Evolutionary conservation across 2,329 filamentous ascomycete genomes (phyloP).

Genomic region (Ilyonectria mors-panacis): DNA sequence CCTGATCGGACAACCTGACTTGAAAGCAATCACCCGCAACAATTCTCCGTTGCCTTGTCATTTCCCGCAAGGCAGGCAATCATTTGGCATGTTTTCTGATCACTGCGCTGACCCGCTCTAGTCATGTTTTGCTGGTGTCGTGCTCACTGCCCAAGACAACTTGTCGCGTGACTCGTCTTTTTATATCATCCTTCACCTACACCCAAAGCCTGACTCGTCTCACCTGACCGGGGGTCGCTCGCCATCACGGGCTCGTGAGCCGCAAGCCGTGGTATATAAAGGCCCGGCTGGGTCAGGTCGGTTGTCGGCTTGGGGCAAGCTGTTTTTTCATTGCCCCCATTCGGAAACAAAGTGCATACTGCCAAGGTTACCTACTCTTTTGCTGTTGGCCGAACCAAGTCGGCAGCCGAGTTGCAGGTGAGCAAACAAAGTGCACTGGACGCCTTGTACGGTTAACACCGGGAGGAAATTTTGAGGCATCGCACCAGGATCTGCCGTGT

Average conservation of each 20-base stretch:
- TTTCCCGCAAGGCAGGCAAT: conserved; percentile 17
- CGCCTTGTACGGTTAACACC: not conserved
- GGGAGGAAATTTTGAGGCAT: not conserved
- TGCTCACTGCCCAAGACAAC: conserved; percentile 19
- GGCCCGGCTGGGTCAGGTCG: not conserved
- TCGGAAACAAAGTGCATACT: not conserved
- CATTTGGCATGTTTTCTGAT: conserved; percentile 21
- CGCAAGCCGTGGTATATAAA: conserved; percentile 4
- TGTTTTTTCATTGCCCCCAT: not conserved
- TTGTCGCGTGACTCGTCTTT: conserved; percentile 21
- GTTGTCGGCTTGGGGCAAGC: not conserved
- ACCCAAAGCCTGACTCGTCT: conserved; percentile 21
- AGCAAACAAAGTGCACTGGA: not conserved
- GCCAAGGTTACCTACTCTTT: not conserved
- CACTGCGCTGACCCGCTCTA: conserved; percentile 11
- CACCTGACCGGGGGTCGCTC: conserved; percentile 26
- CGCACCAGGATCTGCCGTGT: not conserved
- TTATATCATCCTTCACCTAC: conserved; percentile 21
- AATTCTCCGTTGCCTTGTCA: not conserved
- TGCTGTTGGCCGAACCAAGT: not conserved
- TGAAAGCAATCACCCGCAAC: conserved; percentile 35
- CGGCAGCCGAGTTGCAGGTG: conserved; percentile 2
- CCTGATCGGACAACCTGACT: conserved; percentile 43
- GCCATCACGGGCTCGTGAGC: conserved; percentile 19
- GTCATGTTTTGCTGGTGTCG: conserved; percentile 20